These are phyloP conservation scores for Euphorbia pulcherrima DNA, from an alignment of 345 rosid species.

Conservation along the genomic window DNA sequence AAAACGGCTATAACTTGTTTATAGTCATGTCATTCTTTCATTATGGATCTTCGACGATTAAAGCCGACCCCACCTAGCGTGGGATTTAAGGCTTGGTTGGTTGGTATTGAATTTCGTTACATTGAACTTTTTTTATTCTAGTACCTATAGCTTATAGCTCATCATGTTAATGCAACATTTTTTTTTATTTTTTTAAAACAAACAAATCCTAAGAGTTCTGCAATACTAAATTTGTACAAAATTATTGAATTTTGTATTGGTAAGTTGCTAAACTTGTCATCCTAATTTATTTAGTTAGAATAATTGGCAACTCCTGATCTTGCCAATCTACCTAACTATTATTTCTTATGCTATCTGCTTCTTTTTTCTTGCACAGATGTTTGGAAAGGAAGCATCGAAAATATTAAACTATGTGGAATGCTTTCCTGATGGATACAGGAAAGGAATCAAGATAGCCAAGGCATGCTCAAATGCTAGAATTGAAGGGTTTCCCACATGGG, in stretches of 20 bases:
- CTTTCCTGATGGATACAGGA: conserved; percentile 78
- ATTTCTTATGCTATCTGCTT: background rate
- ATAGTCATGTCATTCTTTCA: too few relatives aligned
- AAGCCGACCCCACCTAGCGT: too few relatives aligned
- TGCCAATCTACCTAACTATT: background rate
- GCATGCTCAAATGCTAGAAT: conserved; percentile 68
- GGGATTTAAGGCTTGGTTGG: too few relatives aligned
- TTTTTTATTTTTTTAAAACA: background rate
- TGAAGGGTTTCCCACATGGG: conserved; percentile 93
- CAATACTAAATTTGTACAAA: background rate
- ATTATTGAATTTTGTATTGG: background rate
- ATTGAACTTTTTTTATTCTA: too few relatives aligned
- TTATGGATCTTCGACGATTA: too few relatives aligned
- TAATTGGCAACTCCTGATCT: background rate
- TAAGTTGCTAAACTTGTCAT: background rate
- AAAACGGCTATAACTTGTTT: too few relatives aligned
- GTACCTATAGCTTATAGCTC: too few relatives aligned
- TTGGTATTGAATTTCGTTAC: too few relatives aligned
- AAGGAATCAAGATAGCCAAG: conserved; percentile 67
- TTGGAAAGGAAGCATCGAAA: conserved; percentile 74
- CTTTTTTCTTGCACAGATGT: conserved; percentile 46
- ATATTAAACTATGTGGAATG: conserved; percentile 75
- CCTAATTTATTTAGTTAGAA: background rate
- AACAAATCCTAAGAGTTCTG: background rate
- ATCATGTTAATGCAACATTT: background rate